Evolutionary conservation across 768 basidiomycete species (phyloP).

Genomic region (Suillus paluster): DNA sequence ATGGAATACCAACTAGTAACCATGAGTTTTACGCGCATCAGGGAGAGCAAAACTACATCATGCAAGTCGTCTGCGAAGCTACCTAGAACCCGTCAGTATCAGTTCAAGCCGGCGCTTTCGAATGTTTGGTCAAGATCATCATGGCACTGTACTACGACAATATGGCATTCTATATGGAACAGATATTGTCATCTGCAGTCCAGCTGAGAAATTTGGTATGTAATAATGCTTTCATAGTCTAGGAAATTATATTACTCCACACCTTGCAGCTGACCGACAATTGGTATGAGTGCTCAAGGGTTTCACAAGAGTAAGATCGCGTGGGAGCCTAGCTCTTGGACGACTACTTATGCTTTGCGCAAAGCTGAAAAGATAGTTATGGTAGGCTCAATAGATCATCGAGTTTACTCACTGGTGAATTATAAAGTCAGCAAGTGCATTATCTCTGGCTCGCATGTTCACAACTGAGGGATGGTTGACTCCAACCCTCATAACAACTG

Average conservation of each 20-base stretch:
- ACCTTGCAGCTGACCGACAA: neutral
- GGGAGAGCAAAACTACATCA: slow-evolving; percentile 99
- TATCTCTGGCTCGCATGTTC: slow-evolving; percentile 13
- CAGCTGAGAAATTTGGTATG: neutral
- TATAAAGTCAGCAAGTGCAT: slow-evolving; percentile 11
- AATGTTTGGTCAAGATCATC: slow-evolving; percentile 85
- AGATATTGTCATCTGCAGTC: slow-evolving; percentile 64
- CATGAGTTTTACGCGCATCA: slow-evolving; percentile 34
- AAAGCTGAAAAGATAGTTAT: slow-evolving; percentile 9
- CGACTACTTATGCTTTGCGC: neutral
- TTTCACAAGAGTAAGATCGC: slow-evolving; percentile 5
- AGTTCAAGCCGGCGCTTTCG: slow-evolving; percentile 94
- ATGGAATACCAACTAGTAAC: no score
- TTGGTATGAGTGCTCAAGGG: neutral
- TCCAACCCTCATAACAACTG: slow-evolving; percentile 8
- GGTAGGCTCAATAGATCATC: slow-evolving; percentile 1
- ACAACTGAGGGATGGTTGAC: neutral
- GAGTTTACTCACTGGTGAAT: slow-evolving; percentile 9
- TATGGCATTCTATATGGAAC: slow-evolving; percentile 99
- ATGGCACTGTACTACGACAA: slow-evolving; percentile 98
- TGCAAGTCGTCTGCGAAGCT: slow-evolving; percentile 99
- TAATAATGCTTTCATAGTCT: no score
- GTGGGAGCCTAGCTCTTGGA: neutral
- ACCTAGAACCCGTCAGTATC: slow-evolving; percentile 80
- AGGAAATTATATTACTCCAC: slow-evolving; percentile 2